These are phyloP conservation scores for Nepenthes alata DNA, from an alignment of 179 eudicot species.

Conservation along the genomic window DNA sequence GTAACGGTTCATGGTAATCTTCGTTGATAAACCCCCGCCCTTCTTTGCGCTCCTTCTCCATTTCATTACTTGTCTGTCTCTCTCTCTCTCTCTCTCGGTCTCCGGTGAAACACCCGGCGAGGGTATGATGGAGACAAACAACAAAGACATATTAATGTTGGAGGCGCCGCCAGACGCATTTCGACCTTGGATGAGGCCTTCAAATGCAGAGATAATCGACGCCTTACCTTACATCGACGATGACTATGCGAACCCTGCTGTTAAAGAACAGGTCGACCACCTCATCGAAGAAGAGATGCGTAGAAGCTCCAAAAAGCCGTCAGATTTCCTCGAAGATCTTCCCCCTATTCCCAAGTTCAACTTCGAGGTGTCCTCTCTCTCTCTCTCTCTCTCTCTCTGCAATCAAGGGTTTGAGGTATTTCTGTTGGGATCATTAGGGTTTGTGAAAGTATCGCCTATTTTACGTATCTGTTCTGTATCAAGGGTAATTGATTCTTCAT, in stretches of 20 bases:
- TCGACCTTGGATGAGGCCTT: slow-evolving; percentile 39
- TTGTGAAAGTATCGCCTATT: too few species aligned
- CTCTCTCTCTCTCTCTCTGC: not conserved
- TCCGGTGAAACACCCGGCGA: too few species aligned
- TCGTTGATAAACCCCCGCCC: too few species aligned
- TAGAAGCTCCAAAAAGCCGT: slow-evolving; percentile 64
- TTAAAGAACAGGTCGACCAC: slow-evolving; percentile 73
- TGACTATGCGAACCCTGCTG: slow-evolving; percentile 60
- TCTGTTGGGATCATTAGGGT: too few species aligned
- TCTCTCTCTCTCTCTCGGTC: too few species aligned
- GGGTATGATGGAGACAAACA: slow-evolving; percentile 11
- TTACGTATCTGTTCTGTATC: too few species aligned
- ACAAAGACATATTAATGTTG: slow-evolving; percentile 57
- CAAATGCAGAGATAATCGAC: slow-evolving; percentile 52
- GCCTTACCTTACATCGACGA: slow-evolving; percentile 90
- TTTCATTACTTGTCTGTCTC: too few species aligned
- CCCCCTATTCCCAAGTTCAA: slow-evolving; percentile 48
- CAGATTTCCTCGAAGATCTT: slow-evolving; percentile 73
- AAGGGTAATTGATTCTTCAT: too few species aligned
- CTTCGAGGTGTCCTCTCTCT: slow-evolving; percentile 47
- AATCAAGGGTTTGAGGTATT: not conserved
- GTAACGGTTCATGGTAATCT: too few species aligned
- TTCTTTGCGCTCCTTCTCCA: too few species aligned
- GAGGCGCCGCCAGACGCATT: slow-evolving; percentile 43
- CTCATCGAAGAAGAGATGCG: slow-evolving; percentile 88